Evolutionary conservation across 441 rosid species (phyloP).

Genomic region (Biscutella auriculata): DNA sequence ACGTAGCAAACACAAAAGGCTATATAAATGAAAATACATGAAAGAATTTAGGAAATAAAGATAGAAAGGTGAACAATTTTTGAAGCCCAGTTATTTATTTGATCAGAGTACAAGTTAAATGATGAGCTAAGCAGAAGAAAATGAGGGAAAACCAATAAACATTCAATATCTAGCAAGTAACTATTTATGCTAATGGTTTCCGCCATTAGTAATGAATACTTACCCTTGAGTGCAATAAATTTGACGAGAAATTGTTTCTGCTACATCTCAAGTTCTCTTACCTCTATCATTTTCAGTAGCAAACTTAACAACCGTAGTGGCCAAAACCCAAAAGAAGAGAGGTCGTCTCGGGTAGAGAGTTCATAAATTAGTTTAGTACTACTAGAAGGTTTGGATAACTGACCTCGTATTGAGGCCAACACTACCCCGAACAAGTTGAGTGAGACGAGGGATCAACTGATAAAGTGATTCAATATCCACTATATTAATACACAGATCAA

Average conservation of each 20-base stretch:
- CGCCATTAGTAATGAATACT: background rate
- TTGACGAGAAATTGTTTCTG: background rate
- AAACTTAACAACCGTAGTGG: background rate
- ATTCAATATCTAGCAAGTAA: background rate
- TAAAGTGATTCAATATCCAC: slow-evolving; percentile 66
- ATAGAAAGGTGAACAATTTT: background rate
- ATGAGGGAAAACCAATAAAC: background rate
- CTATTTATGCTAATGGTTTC: background rate
- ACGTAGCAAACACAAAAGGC: background rate
- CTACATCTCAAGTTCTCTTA: background rate
- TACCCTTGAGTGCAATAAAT: background rate
- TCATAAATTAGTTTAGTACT: background rate
- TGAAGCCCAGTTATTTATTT: background rate
- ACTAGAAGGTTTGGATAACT: slow-evolving; percentile 16
- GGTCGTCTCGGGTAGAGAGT: background rate
- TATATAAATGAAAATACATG: background rate
- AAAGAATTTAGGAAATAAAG: background rate
- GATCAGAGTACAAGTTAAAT: background rate
- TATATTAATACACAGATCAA: slow-evolving; percentile 82
- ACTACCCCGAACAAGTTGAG: slow-evolving; percentile 77
- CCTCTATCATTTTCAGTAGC: background rate
- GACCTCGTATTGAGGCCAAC: slow-evolving; percentile 98
- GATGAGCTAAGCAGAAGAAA: background rate
- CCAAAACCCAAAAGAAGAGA: background rate
- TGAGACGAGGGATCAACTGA: slow-evolving; percentile 75